A percentile compares a stretch with the other conserved stretches of the same genome.
Conservation (phyloP, 2,329 filamentous ascomycete genomes). For the Diaporthe sp. region DNA sequence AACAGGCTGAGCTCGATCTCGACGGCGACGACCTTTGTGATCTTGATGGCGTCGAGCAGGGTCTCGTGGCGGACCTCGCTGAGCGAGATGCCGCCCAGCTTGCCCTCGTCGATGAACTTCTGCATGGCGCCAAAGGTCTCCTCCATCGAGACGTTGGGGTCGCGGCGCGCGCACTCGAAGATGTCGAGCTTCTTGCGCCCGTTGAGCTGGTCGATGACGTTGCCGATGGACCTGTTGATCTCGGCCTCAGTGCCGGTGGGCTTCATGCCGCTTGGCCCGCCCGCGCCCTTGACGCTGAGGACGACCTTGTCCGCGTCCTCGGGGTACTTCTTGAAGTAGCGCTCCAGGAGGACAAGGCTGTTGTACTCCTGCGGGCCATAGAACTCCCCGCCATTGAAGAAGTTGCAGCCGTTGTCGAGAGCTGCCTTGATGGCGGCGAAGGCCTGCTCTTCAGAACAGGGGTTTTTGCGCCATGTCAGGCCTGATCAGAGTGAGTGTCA, state of each 20-base stretch:
- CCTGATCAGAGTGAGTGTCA: slow-evolving; percentile 47
- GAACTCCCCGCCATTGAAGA: slow-evolving; percentile 76
- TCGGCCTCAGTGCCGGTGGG: slow-evolving; percentile 67
- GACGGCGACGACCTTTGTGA: slow-evolving; percentile 60
- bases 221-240: slow-evolving; percentile 70
- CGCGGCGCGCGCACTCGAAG: slow-evolving; percentile 71
- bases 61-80: slow-evolving; percentile 65
- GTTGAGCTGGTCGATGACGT: slow-evolving; percentile 63
- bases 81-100: slow-evolving; percentile 65
- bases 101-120: slow-evolving; percentile 64
- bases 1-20: slow-evolving; percentile 69
- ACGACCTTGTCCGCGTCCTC: slow-evolving; percentile 75
- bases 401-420: slow-evolving; percentile 58
- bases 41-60: slow-evolving; percentile 61
- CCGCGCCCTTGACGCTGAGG: slow-evolving; percentile 73
- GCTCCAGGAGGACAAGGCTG: slow-evolving; percentile 68
- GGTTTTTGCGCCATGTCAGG: slow-evolving; percentile 58
- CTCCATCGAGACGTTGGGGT: slow-evolving; percentile 61
- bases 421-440: slow-evolving; percentile 70
- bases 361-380: slow-evolving; percentile 73
- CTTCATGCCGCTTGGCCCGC: slow-evolving; percentile 49
- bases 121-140: slow-evolving; percentile 59
- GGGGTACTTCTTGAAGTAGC: slow-evolving; percentile 75
- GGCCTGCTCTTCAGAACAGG: slow-evolving; percentile 60
- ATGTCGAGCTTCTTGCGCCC: slow-evolving; percentile 72